Base-by-base conservation (phyloP, 2,329 filamentous ascomycete species). In the Nannizzia gypsea region DNA sequence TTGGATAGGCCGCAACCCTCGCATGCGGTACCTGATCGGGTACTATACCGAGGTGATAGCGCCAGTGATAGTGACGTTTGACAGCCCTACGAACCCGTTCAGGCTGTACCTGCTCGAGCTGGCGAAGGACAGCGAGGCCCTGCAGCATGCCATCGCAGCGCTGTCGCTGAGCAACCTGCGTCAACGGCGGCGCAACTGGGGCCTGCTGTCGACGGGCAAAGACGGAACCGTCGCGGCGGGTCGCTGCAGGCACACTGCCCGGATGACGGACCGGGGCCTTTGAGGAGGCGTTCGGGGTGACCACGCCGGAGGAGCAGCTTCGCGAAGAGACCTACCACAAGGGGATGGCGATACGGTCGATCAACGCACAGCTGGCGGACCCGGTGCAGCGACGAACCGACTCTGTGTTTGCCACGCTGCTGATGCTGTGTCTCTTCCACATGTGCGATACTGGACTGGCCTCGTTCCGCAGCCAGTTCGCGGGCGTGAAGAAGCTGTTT, bases 21-120 rank as follows among this genome's bases (percentile, higher is more conserved):
- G 90, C 69, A 87, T 95, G 77, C 86, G 88, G 65, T 95, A 88
- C 73, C 86, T 96, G 69, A 87, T 96, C 77, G 88, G 95, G 70
- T 96, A 96, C 74, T 96, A 95, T 74, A 87, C 91, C 69, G 90
- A 90, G 72, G 88, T 89, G 69, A 91, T 97, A 76, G 93, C 90
- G 65, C 89, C 89, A 3, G 89, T 90, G 61, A 88, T 96, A 73
- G 90, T 96, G 57, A 89, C 90, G 65, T 90, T 96, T 71, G 92
- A 97, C 70, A 86, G 86, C 9, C 87, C 88, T 1, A 81, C 80
- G 63, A 96, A 96, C 71, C 92, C 92, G 0, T 96, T 92, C 71
- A 82, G 90, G 63, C 84, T 86, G 66, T 87, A 95, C 69, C 84
- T 96, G 59, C 79, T 96, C 61, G 84, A 84, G 59, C 80, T 96